Evolutionary conservation across 768 basidiomycete genomes (phyloP).

Genomic region (Russula ochroleuca): DNA sequence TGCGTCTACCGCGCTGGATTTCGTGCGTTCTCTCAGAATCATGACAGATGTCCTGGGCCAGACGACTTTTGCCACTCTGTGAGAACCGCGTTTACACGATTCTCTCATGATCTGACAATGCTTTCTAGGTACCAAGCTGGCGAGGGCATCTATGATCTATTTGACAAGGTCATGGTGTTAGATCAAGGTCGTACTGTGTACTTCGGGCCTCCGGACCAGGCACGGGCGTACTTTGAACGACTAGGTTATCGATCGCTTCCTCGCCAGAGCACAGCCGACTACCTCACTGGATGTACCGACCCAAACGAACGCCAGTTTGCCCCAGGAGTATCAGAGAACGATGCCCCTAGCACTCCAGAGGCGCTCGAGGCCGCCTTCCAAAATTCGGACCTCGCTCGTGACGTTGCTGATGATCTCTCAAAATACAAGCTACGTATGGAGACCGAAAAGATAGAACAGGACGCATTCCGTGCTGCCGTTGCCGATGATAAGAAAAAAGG

Average conservation of each 20-base stretch:
- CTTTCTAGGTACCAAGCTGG: slow-evolving; percentile 55
- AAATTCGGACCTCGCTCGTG: slow-evolving; percentile 43
- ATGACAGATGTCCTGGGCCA: slow-evolving; percentile 80
- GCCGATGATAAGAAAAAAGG: slow-evolving; percentile 73
- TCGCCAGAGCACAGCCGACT: slow-evolving; percentile 87
- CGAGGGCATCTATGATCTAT: slow-evolving; percentile 71
- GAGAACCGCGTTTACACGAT: slow-evolving; percentile 30
- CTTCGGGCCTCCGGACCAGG: slow-evolving; percentile 71
- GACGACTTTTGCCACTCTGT: slow-evolving; percentile 77
- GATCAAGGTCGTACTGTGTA: slow-evolving; percentile 78
- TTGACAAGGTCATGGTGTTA: slow-evolving; percentile 87
- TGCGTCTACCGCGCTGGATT: slow-evolving; percentile 86
- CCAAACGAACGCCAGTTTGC: slow-evolving; percentile 81
- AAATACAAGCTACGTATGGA: slow-evolving; percentile 56
- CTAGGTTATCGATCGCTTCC: slow-evolving; percentile 73
- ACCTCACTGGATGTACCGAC: slow-evolving; percentile 80
- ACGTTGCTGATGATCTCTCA: slow-evolving; percentile 45
- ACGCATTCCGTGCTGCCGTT: slow-evolving; percentile 74
- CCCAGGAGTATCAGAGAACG: slow-evolving; percentile 49
- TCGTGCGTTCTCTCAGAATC: slow-evolving; percentile 71
- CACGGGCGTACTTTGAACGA: slow-evolving; percentile 72
- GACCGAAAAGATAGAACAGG: slow-evolving; percentile 61
- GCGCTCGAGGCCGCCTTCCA: slow-evolving; percentile 62
- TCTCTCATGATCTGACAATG: slow-evolving; percentile 32
- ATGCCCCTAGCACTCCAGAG: slow-evolving; percentile 65